A percentile compares a stretch with the other conserved stretches of the same genome.
Evolutionary conservation across 192 early-diverging fungal species (phyloP).

Genomic region (Coemansia sp.): DNA sequence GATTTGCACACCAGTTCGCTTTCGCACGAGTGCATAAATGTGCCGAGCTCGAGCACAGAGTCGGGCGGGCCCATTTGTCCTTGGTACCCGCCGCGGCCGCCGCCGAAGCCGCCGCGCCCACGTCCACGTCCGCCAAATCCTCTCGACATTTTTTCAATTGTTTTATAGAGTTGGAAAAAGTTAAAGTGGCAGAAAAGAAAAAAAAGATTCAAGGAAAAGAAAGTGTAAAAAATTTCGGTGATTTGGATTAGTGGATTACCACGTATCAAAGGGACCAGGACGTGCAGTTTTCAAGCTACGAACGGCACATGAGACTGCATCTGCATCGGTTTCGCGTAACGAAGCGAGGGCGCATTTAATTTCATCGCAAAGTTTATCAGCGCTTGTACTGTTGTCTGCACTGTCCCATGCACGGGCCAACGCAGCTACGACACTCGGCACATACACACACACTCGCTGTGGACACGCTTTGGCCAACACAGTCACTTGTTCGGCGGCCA

Average conservation of each 20-base stretch:
- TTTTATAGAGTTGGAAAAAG: too few relatives aligned
- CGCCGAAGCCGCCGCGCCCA: slow-evolving; percentile 27
- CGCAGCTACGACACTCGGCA: slow-evolving; percentile 26
- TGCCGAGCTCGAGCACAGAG: slow-evolving; percentile 77
- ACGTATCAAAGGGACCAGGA: background rate
- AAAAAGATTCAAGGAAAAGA: background rate
- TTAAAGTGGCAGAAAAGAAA: background rate
- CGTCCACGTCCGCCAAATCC: slow-evolving; percentile 40
- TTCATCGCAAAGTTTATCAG: background rate
- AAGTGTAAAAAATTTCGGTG: background rate
- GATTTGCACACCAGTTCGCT: slow-evolving; percentile 96
- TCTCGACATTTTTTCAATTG: slow-evolving; percentile 31
- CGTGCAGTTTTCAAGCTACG: background rate
- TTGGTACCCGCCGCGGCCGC: slow-evolving; percentile 53
- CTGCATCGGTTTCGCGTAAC: background rate
- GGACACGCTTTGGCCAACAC: slow-evolving; percentile 23
- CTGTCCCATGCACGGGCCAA: slow-evolving; percentile 34
- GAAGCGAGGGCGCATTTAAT: background rate
- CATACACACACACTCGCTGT: slow-evolving; percentile 23
- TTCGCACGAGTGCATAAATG: slow-evolving; percentile 92
- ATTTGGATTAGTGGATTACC: background rate
- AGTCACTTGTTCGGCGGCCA: slow-evolving; percentile 17
- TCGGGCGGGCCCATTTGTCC: slow-evolving; percentile 70
- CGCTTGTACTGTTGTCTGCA: background rate
- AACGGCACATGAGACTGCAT: background rate